phyloP scores from a whole-genome alignment of 768 basidiomycete genomes.

The Russula emetica region DNA sequence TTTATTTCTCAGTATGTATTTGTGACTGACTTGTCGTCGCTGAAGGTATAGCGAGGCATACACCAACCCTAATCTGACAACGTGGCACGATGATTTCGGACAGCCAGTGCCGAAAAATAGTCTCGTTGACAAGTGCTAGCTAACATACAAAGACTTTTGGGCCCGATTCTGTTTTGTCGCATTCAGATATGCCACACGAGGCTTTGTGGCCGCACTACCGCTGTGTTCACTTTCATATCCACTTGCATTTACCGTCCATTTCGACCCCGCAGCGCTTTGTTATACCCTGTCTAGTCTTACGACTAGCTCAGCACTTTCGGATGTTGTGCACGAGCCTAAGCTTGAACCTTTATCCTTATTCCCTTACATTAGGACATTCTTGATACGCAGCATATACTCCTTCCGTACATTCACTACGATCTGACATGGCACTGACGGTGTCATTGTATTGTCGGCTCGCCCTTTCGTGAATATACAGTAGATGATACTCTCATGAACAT shows the following conservation, averaged over 20 bases:
- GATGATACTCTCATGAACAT: background rate
- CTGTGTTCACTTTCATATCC: background rate
- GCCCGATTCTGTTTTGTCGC: background rate
- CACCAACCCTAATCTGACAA: slow-evolving; percentile 56
- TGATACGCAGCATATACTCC: slow-evolving; percentile 9
- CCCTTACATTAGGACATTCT: background rate
- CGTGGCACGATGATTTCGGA: slow-evolving; percentile 43
- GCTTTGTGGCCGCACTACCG: background rate
- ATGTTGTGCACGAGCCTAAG: slow-evolving; percentile 6
- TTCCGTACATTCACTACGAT: slow-evolving; percentile 2
- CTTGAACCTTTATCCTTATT: slow-evolving; percentile 21
- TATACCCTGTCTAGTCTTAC: slow-evolving; percentile 13
- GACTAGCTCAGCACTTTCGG: slow-evolving; percentile 6
- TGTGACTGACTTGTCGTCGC: background rate
- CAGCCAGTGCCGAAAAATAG: slow-evolving; percentile 50
- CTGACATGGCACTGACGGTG: slow-evolving; percentile 1
- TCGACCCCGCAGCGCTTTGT: slow-evolving; percentile 6
- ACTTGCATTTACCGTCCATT: background rate
- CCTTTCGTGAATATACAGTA: slow-evolving; percentile 6
- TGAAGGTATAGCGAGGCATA: slow-evolving; percentile 63
- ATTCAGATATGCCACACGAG: background rate
- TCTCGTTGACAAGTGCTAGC: slow-evolving; percentile 42
- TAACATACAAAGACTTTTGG: background rate
- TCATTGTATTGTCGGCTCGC: slow-evolving; percentile 12
- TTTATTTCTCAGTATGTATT: background rate